Base-by-base conservation (phyloP, 306 rosid species). In the Echinosophora koreensis region DNA sequence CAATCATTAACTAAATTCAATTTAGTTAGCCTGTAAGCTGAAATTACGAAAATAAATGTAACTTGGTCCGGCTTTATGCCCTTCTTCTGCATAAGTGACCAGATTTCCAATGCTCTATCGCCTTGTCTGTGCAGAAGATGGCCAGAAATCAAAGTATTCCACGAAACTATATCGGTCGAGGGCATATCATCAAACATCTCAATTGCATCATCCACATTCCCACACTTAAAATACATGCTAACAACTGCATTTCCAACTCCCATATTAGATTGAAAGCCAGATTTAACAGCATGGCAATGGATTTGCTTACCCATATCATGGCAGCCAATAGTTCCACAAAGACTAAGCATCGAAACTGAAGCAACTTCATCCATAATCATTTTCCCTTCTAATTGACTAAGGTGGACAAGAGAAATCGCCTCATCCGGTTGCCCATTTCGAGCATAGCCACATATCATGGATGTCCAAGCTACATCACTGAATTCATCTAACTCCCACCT, bases 171-270 rank as follows among this genome's bases (percentile, higher is more conserved):
- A 74, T 92, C 86, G 1, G 78, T 80, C 16, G 9, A 69, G 52
- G 86, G 55, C 91, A 94, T 92, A 60, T 72, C 32, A 52, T 71
- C 18, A 70, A 92, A 90, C 74, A 80, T 74, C 67, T 73, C 79
- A 73, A 81, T 67, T 12, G 92, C 96, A 67, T 88, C 91, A 22
- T 90, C 93, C 86, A 85, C 81, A 82, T 81, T 89, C 89, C 93
- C 89, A 64, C 97, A 94, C 87, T 94, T 90, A 9, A 85, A 86
- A 71, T 94, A 94, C 98, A 94, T 94, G 86, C 92, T 82, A 38
- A 90, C 77, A 52, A 86, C 56, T 41, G 95, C 93, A 87, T 92
- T 94, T 74, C 90, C 97, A 1, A 90, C 92, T 69, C 83, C 85
- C 62, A 86, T 16, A 83, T 92, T 87, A 75, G 86, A 66, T 42